phyloP scores from a whole-genome alignment of 2,329 filamentous ascomycete species.

The Neofusicoccum sp. region DNA sequence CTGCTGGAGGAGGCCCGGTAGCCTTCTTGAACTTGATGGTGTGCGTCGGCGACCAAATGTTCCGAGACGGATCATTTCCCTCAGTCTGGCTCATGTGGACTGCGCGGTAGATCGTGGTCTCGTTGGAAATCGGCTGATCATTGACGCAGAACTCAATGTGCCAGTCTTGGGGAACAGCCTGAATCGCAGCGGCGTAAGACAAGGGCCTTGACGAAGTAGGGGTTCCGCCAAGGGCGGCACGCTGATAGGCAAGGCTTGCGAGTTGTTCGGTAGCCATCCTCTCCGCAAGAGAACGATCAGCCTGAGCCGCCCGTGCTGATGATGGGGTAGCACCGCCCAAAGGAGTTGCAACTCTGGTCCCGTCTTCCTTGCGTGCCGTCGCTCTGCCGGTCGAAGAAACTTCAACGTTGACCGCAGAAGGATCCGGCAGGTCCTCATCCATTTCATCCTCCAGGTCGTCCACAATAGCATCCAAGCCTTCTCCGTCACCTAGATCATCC shows the following conservation, averaged over 20 bases:
- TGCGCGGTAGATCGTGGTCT: conserved; percentile 93
- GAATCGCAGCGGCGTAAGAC: conserved; percentile 82
- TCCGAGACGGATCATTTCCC: conserved; percentile 67
- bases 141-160: conserved; percentile 94
- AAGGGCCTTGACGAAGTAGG: conserved; percentile 56
- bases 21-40: conserved; percentile 90
- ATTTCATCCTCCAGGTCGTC: conserved; percentile 83
- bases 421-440: conserved; percentile 71
- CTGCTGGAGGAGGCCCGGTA: conserved; percentile 73
- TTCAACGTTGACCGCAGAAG: conserved; percentile 88
- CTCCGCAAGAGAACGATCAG: conserved; percentile 27
- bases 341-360: conserved; percentile 80
- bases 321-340: conserved; percentile 52
- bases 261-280: conserved; percentile 28
- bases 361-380: conserved; percentile 88
- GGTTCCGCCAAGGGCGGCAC: conserved; percentile 42
- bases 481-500: conserved; percentile 63
- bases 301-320: conserved; percentile 30
- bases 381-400: conserved; percentile 83
- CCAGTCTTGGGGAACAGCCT: conserved; percentile 84
- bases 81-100: conserved; percentile 62
- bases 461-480: conserved; percentile 78
- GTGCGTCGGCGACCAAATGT: conserved; percentile 87
- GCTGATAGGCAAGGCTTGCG: conserved; percentile 26
- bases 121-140: conserved; percentile 77